Base-by-base conservation (phyloP, 768 basidiomycete species). In the Gloeostereum incarnatum region DNA sequence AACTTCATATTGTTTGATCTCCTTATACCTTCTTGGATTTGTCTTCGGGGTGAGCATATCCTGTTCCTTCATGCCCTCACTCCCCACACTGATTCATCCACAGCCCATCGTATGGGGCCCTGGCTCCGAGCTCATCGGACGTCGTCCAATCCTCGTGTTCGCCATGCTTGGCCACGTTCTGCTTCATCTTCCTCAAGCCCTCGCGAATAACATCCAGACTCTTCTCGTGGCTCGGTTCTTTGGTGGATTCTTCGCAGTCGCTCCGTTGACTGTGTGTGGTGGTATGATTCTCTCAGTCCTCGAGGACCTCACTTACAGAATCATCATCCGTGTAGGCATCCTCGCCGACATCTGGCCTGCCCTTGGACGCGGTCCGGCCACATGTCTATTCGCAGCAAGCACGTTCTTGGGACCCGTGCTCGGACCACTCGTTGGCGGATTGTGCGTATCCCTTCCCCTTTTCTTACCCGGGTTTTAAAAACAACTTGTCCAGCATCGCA, bases 351-450 rank as follows among this genome's bases (percentile, higher is more conserved):
- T 78, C 10, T 78, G 73, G 71, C 51, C 65, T 6, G 66, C 71
- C 0, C 62, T 60, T 1, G 63, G 57, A 2, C 63, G 76, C 20
- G 77, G 76, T 4, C 60, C 68, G 3, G 77, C 78, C 0, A 74
- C 70, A 2, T 69, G 70, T 30, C 40, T 81, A 18, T 81, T 80
- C 52, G 65, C 71, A 1, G 70, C 75, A 2, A 69, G 70, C 36
- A 72, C 79, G 0, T 82, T 82, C 54, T 48, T 78, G 3, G 80
- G 77, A 3, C 78, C 78, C 6, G 73, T 75, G 0, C 45, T 78
- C 6, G 80, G 80, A 0, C 79, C 81, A 1, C 70, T 85, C 31
- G 61, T 78, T 11, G 67, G 71, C 20, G 78, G 78, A 53, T 75
- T 62, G 71, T 74, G 41, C 54, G 69, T 65, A 29, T 29, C 14